Conservation (phyloP, 495 filamentous ascomycete genomes). For the Penicillium roqueforti region DNA sequence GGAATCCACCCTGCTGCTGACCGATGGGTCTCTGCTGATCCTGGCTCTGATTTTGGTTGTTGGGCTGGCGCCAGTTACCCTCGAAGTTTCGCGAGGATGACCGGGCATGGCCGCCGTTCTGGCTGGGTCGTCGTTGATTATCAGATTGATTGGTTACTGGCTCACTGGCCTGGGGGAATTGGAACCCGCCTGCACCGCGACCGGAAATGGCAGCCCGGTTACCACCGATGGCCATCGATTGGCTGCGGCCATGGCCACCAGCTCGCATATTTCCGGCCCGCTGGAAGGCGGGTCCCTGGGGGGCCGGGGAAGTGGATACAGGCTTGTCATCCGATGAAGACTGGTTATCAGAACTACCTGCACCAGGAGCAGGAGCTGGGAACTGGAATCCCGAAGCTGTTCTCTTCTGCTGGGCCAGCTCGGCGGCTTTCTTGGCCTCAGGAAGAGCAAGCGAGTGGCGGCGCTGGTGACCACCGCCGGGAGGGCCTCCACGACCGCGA, state of each 20-base stretch:
- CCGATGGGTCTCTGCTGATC: constrained; percentile 44
- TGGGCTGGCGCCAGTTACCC: constrained; percentile 93
- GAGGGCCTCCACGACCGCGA: constrained; percentile 72
- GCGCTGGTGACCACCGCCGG: constrained; percentile 78
- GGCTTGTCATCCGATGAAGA: constrained; percentile 40
- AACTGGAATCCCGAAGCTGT: constrained; percentile 94
- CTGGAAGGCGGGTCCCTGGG: constrained; percentile 43
- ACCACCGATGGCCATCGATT: constrained; percentile 64
- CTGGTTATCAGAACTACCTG: constrained; percentile 48
- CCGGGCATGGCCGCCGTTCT: constrained; percentile 64
- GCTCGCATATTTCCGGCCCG: constrained; percentile 49
- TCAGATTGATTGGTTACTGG: constrained; percentile 56
- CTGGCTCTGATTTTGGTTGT: constrained; percentile 54
- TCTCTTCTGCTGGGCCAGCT: constrained; percentile 93
- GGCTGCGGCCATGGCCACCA: constrained; percentile 60
- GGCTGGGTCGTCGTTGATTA: constrained; percentile 66
- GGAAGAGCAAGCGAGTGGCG: constrained; percentile 92
- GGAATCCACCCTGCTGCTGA: constrained; percentile 66
- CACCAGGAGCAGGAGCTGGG: constrained; percentile 61
- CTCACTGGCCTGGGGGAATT: constrained; percentile 61
- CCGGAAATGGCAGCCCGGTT: constrained; percentile 50
- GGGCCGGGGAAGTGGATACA: constrained; percentile 30
- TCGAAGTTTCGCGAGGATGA: constrained; percentile 91
- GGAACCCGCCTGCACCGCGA: constrained; percentile 63
- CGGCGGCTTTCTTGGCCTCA: constrained; percentile 96